Percentiles rank a stretch among this genome's conserved stretches.
These are phyloP conservation scores for Hymenotorrendiella dingleyae DNA, from an alignment of 2,329 filamentous ascomycete species.

Conservation along the genomic window DNA sequence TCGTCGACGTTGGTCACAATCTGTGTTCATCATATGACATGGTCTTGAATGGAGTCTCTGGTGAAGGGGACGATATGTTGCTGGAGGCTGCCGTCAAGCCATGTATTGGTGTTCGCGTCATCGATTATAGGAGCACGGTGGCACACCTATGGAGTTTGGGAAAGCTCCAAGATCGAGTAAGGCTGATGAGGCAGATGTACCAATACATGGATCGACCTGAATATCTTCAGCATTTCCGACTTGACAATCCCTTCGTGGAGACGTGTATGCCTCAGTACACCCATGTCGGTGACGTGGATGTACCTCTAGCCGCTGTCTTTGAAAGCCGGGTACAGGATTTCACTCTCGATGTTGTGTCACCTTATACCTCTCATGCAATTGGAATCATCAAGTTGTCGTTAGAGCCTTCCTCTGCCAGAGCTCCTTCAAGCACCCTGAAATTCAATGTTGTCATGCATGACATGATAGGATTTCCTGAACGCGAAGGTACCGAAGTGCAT, in stretches of 20 bases:
- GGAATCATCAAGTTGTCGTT: slow-evolving; percentile 87
- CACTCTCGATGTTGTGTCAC: slow-evolving; percentile 81
- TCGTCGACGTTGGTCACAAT: slow-evolving; percentile 82
- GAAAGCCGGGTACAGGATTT: slow-evolving; percentile 94
- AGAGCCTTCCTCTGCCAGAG: slow-evolving; percentile 88
- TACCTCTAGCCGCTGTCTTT: slow-evolving; percentile 88
- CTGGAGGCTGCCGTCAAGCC: slow-evolving; percentile 81
- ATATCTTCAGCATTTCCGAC: slow-evolving; percentile 84
- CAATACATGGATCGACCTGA: slow-evolving; percentile 95
- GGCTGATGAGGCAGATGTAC: slow-evolving; percentile 92
- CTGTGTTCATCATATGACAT: slow-evolving; percentile 95
- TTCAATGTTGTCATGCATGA: slow-evolving; percentile 99
- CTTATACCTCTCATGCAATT: slow-evolving; percentile 84
- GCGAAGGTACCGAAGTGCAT: slow-evolving; percentile 92
- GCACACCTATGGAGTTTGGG: slow-evolving; percentile 92
- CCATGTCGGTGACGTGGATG: slow-evolving; percentile 85
- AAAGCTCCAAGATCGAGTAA: slow-evolving; percentile 81
- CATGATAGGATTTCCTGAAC: slow-evolving; percentile 86
- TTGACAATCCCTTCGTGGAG: slow-evolving; percentile 91
- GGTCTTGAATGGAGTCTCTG: slow-evolving; percentile 82
- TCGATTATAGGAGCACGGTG: slow-evolving; percentile 82
- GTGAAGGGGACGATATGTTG: slow-evolving; percentile 75
- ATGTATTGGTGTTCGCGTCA: slow-evolving; percentile 81
- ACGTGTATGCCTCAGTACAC: slow-evolving; percentile 88
- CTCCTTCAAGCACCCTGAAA: slow-evolving; percentile 86